Evolutionary conservation across 2,329 filamentous ascomycete species (phyloP).

Genomic region (Fusarium acutatum): DNA sequence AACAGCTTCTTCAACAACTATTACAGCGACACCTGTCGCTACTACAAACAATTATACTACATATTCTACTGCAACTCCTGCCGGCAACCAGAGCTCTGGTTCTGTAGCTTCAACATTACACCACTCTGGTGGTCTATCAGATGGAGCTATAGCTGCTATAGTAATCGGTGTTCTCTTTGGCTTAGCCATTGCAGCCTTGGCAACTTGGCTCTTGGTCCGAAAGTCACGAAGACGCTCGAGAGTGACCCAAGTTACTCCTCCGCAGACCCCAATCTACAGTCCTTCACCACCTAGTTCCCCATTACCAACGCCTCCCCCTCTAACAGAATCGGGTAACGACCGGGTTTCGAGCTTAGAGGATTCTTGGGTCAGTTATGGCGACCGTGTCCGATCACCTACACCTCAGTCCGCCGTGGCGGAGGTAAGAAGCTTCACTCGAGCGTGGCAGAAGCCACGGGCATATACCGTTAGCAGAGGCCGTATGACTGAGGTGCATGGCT

Average conservation of each 20-base stretch:
- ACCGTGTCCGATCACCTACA: conserved; percentile 35
- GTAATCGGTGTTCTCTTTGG: conserved; percentile 19
- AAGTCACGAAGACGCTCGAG: conserved; percentile 2
- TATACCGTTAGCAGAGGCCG: conserved; percentile 28
- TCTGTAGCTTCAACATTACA: background rate
- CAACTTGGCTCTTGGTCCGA: conserved; percentile 20
- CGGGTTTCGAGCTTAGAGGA: conserved; percentile 2
- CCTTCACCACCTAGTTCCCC: background rate
- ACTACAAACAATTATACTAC: background rate
- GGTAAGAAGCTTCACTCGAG: conserved; percentile 32
- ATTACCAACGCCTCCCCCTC: background rate
- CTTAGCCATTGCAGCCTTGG: background rate
- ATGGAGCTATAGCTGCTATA: conserved; percentile 32
- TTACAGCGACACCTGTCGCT: background rate
- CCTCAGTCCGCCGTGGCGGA: conserved; percentile 40
- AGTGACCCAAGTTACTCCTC: background rate
- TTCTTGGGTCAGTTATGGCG: conserved; percentile 29
- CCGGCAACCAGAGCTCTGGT: background rate
- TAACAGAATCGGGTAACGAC: conserved; percentile 11
- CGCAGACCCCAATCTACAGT: background rate
- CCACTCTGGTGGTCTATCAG: background rate
- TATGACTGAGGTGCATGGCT: conserved; percentile 7
- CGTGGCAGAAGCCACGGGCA: conserved; percentile 36
- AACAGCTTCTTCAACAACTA: background rate
- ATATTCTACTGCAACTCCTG: background rate